Evolutionary conservation across 805 yeast genomes (phyloP).

Genomic region (Candida maris): DNA sequence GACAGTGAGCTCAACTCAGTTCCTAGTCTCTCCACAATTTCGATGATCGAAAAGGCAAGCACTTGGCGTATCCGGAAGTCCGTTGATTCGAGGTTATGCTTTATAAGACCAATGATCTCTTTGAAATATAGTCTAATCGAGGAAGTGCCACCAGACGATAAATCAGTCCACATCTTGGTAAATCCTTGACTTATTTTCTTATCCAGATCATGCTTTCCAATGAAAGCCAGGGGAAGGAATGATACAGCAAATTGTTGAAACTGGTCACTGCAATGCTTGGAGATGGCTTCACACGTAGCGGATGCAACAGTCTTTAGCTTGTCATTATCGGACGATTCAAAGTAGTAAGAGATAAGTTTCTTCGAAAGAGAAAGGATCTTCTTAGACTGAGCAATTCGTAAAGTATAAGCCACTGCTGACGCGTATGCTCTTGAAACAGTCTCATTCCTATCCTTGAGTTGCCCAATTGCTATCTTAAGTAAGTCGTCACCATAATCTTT

Average conservation of each 20-base stretch:
- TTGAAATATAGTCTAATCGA: slow-evolving; percentile 64
- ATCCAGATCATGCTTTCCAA: slow-evolving; percentile 68
- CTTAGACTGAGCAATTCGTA: slow-evolving; percentile 55
- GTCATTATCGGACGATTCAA: slow-evolving; percentile 46
- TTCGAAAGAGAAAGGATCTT: slow-evolving; percentile 52
- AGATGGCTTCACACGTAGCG: slow-evolving; percentile 58
- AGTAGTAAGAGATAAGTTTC: slow-evolving; percentile 51
- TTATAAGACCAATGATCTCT: slow-evolving; percentile 60
- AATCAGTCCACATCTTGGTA: slow-evolving; percentile 71
- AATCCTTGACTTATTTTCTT: slow-evolving; percentile 45
- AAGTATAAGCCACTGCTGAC: slow-evolving; percentile 71
- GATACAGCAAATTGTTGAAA: slow-evolving; percentile 59
- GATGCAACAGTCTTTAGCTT: slow-evolving; percentile 49
- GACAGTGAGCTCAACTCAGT: slow-evolving; percentile 18
- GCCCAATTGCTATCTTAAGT: slow-evolving; percentile 52
- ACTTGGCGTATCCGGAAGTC: slow-evolving; percentile 64
- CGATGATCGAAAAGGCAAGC: slow-evolving; percentile 64
- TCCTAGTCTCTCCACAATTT: slow-evolving; percentile 48
- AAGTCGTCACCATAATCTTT: slow-evolving; percentile 59
- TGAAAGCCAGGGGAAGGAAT: slow-evolving; percentile 72
- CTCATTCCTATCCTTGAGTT: slow-evolving; percentile 66
- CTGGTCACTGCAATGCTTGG: slow-evolving; percentile 64
- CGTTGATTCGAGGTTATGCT: slow-evolving; percentile 48
- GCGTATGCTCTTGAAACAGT: slow-evolving; percentile 76
- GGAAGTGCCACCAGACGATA: slow-evolving; percentile 67